phyloP scores from a whole-genome alignment of 129 eudicot genomes.

The Saposhnikovia divaricata region DNA sequence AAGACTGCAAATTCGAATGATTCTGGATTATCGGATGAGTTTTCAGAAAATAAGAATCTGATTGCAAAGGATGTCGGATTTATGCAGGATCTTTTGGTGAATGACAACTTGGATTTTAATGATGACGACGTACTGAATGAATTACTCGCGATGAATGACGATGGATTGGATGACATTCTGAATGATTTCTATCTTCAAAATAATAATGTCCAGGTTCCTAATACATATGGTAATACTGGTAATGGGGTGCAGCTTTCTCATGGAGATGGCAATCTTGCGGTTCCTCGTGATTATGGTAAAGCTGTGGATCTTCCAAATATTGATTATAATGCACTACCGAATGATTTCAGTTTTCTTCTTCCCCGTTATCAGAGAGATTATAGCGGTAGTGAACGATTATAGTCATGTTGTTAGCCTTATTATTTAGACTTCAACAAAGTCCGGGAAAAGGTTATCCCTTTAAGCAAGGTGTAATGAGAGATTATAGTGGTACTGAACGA shows the following conservation, averaged over 20 bases:
- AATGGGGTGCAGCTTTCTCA: neutral
- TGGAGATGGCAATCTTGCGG: neutral
- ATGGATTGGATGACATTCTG: neutral
- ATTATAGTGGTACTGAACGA: no score
- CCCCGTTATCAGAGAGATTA: neutral
- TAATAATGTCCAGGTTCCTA: neutral
- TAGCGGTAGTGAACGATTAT: neutral
- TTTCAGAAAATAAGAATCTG: neutral
- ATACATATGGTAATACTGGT: neutral
- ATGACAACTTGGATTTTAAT: no score
- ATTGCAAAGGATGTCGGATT: neutral
- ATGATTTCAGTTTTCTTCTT: neutral
- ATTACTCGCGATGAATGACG: neutral
- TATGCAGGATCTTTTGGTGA: neutral
- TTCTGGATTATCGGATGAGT: neutral
- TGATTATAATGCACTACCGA: neutral
- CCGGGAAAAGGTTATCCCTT: no score
- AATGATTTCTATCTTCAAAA: neutral
- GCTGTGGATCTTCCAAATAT: neutral
- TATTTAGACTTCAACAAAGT: neutral
- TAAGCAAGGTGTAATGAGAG: no score
- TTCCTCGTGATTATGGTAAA: neutral
- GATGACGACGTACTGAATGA: neutral
- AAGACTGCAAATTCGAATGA: neutral
- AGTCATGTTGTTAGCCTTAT: neutral